Percentiles rank a stretch among this genome's conserved stretches.
These are phyloP conservation scores for Tricholoma sp. DNA, from an alignment of 768 basidiomycete species.

Conservation along the genomic window DNA sequence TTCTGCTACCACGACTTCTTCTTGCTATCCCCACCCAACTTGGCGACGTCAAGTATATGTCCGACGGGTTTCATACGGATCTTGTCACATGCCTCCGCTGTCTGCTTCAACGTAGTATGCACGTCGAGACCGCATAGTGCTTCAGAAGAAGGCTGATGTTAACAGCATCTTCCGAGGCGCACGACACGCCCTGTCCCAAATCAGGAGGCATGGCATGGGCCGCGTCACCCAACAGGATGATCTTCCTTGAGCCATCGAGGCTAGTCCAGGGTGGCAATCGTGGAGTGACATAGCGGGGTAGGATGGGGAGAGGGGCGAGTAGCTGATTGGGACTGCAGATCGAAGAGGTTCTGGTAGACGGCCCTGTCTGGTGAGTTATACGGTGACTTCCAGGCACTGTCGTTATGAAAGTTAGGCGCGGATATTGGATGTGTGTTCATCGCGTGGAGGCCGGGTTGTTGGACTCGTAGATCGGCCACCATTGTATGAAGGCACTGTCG, in stretches of 20 bases:
- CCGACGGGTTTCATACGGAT: constrained; percentile 28
- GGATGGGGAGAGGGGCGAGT: constrained; percentile 22
- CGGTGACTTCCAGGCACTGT: constrained; percentile 31
- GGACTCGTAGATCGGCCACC: constrained; percentile 38
- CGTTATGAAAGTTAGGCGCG: constrained; percentile 25
- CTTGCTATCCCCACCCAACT: constrained; percentile 25
- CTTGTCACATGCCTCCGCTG: constrained; percentile 26
- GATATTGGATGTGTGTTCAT: constrained; percentile 17
- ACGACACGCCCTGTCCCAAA: constrained; percentile 36
- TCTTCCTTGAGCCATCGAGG: constrained; percentile 23
- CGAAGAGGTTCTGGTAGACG: constrained; percentile 23
- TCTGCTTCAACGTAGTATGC: constrained; percentile 12
- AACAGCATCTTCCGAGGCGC: constrained; percentile 35
- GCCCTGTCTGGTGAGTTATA: constrained; percentile 20
- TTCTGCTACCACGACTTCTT: constrained; percentile 26
- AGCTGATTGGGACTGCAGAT: constrained; percentile 16
- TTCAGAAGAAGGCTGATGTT: constrained; percentile 29
- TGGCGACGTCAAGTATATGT: constrained; percentile 28
- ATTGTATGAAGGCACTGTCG: constrained; percentile 22
- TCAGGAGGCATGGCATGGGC: constrained; percentile 41
- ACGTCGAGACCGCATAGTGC: constrained; percentile 19
- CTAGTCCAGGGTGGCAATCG: constrained; percentile 31
- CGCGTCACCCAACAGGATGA: constrained; percentile 38
- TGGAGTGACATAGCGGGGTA: constrained; percentile 32
- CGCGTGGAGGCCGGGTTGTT: constrained; percentile 19